These are phyloP conservation scores for Sporobolomyces phaffii DNA, from an alignment of 768 basidiomycete species.

Conservation along the genomic window DNA sequence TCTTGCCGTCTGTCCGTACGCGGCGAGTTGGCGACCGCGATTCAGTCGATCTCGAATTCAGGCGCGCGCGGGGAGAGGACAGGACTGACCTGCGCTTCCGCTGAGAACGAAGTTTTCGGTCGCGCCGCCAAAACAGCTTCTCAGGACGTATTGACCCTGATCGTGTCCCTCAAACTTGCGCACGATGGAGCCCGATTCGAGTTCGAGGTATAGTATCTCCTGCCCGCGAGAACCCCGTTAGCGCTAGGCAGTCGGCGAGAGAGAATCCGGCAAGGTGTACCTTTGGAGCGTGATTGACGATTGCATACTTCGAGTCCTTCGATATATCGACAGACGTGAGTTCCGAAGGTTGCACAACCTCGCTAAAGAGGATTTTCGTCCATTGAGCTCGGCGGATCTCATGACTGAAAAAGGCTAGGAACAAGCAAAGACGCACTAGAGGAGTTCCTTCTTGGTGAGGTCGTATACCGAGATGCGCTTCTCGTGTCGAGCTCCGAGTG, in stretches of 20 bases:
- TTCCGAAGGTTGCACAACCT: slow-evolving; percentile 48
- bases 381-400: background rate
- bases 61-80: background rate
- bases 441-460: slow-evolving; percentile 60
- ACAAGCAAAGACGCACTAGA: slow-evolving; percentile 64
- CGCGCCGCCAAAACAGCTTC: slow-evolving; percentile 87
- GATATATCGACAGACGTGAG: slow-evolving; percentile 56
- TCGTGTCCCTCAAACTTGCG: slow-evolving; percentile 80
- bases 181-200: slow-evolving; percentile 60
- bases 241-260: no score
- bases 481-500: slow-evolving; percentile 41
- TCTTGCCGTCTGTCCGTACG: slow-evolving; percentile 69
- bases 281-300: slow-evolving; percentile 81
- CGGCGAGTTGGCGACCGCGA: no score
- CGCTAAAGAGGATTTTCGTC: background rate
- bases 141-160: slow-evolving; percentile 76
- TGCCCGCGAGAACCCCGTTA: no score
- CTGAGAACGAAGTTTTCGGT: slow-evolving; percentile 83
- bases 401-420: slow-evolving; percentile 16
- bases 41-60: background rate
- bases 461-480: slow-evolving; percentile 69
- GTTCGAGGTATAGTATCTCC: slow-evolving; percentile 86
- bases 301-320: slow-evolving; percentile 70
- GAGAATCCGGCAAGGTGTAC: slow-evolving; percentile 51
- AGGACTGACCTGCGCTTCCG: slow-evolving; percentile 79